These are phyloP conservation scores for Sicyos baderoa DNA, from an alignment of 306 rosid genomes.

Conservation along the genomic window DNA sequence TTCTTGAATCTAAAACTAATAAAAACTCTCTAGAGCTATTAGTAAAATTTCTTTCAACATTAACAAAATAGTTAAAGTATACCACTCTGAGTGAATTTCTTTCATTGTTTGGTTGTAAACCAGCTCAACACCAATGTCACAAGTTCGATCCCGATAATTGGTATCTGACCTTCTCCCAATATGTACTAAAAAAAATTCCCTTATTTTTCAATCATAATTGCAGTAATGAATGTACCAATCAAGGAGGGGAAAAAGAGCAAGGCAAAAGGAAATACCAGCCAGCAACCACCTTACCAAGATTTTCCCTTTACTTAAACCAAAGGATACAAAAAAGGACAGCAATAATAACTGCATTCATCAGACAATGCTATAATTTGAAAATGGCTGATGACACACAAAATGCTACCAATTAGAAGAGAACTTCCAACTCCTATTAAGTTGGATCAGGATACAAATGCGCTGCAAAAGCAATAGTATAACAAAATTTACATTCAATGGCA, in stretches of 20 bases:
- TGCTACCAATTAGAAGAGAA: slow-evolving; percentile 1
- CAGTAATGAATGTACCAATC: too few species aligned
- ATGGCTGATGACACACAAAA: slow-evolving; percentile 11
- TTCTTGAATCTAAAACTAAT: too few species aligned
- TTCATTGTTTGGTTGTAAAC: too few species aligned
- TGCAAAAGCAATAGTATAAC: slow-evolving; percentile 12
- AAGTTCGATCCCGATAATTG: too few species aligned
- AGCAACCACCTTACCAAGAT: not conserved
- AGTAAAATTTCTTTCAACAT: too few species aligned
- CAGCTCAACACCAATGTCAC: too few species aligned
- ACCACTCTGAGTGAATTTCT: too few species aligned
- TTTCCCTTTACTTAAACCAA: not conserved
- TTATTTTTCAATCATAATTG: too few species aligned
- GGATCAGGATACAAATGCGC: not conserved
- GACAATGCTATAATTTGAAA: slow-evolving; percentile 10
- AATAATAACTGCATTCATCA: not conserved
- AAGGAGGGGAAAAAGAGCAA: not conserved
- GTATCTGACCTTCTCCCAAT: too few species aligned
- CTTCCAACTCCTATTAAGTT: not conserved
- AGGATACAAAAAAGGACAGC: not conserved
- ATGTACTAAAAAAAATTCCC: too few species aligned
- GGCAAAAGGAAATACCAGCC: not conserved
- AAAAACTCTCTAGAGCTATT: too few species aligned
- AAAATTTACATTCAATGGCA: slow-evolving; percentile 19
- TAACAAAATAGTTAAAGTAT: too few species aligned